Base-by-base conservation (phyloP, 1,139 yeast genomes). In the Protomyces lactucae-debilis region DNA sequence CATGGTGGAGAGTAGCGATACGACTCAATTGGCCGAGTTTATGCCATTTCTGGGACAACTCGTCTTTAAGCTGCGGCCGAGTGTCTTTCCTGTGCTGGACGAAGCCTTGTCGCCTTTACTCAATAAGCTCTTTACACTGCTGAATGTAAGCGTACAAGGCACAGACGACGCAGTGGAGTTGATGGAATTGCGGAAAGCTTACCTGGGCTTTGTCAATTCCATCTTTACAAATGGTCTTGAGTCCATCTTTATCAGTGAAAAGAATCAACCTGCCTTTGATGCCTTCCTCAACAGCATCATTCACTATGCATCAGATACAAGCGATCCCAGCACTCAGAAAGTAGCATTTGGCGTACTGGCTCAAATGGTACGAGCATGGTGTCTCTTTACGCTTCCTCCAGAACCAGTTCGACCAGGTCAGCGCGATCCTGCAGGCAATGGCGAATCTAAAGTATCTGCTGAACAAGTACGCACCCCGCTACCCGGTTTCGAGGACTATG, bases 21-120 rank as follows among this genome's bases (percentile, higher is more conserved):
- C 83, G 8, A 76, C 79, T 57, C 99, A 93, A 73, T 77, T 92
- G 72, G 81, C 83, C 55, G 97, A 90, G 72, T 91, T 95, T 73
- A 77, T 91, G 65, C 83, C 93, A 60, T 93, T 93, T 73, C 78
- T 93, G 70, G 95, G 96, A 6, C 98, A 93, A 75, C 82, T 93
- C 67, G 84, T 88, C 57, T 98, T 93, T 75, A 83, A 80, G 70
- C 90, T 87, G 75, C 83, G 84, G 71, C 85, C 83, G 54, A 82
- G 81, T 57, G 83, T 92, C 65, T 90, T 87, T 74, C 85, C 85
- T 70, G 78, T 95, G 75, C 79, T 93, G 68, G 85, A 87, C 71
- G 85, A 85, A 66, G 77, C 93, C 67, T 75, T 91, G 67, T 78
- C 88, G 1, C 97, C 97, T 18, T 80, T 93, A 59, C 78, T 89